phyloP scores from a whole-genome alignment of 2,329 filamentous ascomycete genomes.

The Aspergillus terreus region DNA sequence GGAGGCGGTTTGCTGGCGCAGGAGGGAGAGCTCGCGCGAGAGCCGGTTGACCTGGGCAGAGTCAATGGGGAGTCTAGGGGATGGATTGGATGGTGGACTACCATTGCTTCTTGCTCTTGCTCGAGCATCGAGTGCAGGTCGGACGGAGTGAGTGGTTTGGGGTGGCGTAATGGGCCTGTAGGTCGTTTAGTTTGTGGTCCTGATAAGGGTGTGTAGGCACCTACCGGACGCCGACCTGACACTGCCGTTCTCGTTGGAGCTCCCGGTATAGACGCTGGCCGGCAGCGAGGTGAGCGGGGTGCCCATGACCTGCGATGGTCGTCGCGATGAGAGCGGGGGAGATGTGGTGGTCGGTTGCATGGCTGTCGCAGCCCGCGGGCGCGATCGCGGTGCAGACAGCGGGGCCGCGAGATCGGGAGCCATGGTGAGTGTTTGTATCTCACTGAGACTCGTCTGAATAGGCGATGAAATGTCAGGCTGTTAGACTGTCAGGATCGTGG shows the following conservation, averaged over 20 bases:
- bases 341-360: constrained; percentile 24
- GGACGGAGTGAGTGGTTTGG: constrained; percentile 78
- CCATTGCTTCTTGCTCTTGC: constrained; percentile 92
- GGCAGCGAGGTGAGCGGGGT: constrained; percentile 35
- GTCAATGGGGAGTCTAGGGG: neutral
- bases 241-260: constrained; percentile 33
- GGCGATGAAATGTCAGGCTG: neutral
- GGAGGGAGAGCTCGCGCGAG: constrained; percentile 78
- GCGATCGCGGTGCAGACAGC: constrained; percentile 30
- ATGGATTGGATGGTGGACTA: constrained; percentile 42
- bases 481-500: neutral
- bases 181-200: constrained; percentile 1
- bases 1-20: constrained; percentile 67
- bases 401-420: constrained; percentile 46
- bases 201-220: neutral
- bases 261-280: constrained; percentile 23
- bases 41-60: constrained; percentile 75
- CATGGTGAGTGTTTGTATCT: constrained; percentile 30
- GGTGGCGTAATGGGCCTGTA: constrained; percentile 74
- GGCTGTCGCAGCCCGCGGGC: constrained; percentile 29
- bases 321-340: constrained; percentile 42
- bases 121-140: constrained; percentile 88
- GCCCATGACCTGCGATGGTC: constrained; percentile 47
- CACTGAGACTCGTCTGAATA: no score
- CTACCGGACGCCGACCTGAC: constrained; percentile 40